Conservation (phyloP, 2,329 filamentous ascomycete species). For the Alternaria postmessia region DNA sequence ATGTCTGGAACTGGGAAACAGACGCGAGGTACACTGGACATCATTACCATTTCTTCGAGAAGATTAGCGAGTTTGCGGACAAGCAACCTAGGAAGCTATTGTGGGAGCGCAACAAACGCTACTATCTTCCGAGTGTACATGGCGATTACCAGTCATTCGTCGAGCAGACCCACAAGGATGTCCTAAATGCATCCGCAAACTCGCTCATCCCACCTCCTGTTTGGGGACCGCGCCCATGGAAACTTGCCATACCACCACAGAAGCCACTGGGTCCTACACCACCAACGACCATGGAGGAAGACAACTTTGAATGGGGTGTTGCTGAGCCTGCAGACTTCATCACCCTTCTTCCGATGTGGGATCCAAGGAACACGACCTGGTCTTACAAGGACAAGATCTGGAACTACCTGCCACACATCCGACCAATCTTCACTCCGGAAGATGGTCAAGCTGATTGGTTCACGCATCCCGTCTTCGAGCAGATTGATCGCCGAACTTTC, state of each 20-base stretch:
- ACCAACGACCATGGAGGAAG: slow-evolving; percentile 75
- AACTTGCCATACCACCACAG: slow-evolving; percentile 64
- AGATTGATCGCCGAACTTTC: slow-evolving; percentile 75
- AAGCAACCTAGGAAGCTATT: slow-evolving; percentile 65
- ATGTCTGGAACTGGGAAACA: slow-evolving; percentile 86
- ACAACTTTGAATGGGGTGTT: slow-evolving; percentile 86
- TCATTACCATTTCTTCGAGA: slow-evolving; percentile 79
- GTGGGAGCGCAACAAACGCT: slow-evolving; percentile 66
- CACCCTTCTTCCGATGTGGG: slow-evolving; percentile 89
- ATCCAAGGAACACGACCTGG: slow-evolving; percentile 89
- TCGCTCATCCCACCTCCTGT: slow-evolving; percentile 65
- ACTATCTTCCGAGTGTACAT: slow-evolving; percentile 63
- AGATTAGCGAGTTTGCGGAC: slow-evolving; percentile 64
- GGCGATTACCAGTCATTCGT: slow-evolving; percentile 59
- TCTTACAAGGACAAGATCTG: slow-evolving; percentile 59
- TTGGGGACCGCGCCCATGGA: slow-evolving; percentile 83
- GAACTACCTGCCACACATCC: slow-evolving; percentile 61
- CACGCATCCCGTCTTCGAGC: slow-evolving; percentile 57
- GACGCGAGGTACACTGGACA: slow-evolving; percentile 82
- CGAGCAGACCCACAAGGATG: slow-evolving; percentile 52
- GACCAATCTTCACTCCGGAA: slow-evolving; percentile 87
- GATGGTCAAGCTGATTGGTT: slow-evolving; percentile 69
- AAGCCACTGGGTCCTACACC: slow-evolving; percentile 80
- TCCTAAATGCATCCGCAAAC: slow-evolving; percentile 50
- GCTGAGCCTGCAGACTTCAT: slow-evolving; percentile 92